phyloP scores from a whole-genome alignment of 805 yeast genomes.

The Myxozyma vanderwaltii region DNA sequence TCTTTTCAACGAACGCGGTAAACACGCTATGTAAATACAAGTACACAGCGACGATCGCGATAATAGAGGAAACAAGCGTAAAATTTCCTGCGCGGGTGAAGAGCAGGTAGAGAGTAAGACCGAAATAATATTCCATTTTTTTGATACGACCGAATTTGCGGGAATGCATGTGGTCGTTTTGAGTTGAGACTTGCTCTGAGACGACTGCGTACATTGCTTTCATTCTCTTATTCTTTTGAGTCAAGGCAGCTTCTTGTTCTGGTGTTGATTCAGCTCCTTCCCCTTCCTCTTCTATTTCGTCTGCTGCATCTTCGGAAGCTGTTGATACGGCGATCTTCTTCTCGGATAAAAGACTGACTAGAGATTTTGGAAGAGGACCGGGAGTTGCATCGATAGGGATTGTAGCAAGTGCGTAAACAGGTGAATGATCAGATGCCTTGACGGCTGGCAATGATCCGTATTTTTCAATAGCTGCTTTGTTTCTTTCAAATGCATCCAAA shows the following conservation, averaged over 20 bases:
- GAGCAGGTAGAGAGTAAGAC: constrained; percentile 12
- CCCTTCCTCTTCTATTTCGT: constrained; percentile 4
- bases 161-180: constrained; percentile 24
- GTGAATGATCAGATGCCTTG: constrained; percentile 74
- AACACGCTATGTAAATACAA: constrained; percentile 3
- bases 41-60: constrained; percentile 12
- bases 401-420: constrained; percentile 60
- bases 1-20: constrained; percentile 6
- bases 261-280: background rate
- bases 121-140: constrained; percentile 9
- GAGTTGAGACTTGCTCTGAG: constrained; percentile 23
- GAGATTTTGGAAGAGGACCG: constrained; percentile 3
- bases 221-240: background rate
- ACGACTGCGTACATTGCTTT: constrained; percentile 8
- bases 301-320: background rate
- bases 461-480: constrained; percentile 40
- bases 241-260: background rate
- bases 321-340: constrained; percentile 16
- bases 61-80: constrained; percentile 8
- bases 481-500: constrained; percentile 47
- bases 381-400: constrained; percentile 46
- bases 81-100: constrained; percentile 15
- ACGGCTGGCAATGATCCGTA: constrained; percentile 54
- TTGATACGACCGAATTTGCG: constrained; percentile 17
- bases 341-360: constrained; percentile 14